Evolutionary conservation across 345 rosid species (phyloP), one percentile per base, ranked within the genome.

Genomic region (Eucalyptus sideroxylon): DNA sequence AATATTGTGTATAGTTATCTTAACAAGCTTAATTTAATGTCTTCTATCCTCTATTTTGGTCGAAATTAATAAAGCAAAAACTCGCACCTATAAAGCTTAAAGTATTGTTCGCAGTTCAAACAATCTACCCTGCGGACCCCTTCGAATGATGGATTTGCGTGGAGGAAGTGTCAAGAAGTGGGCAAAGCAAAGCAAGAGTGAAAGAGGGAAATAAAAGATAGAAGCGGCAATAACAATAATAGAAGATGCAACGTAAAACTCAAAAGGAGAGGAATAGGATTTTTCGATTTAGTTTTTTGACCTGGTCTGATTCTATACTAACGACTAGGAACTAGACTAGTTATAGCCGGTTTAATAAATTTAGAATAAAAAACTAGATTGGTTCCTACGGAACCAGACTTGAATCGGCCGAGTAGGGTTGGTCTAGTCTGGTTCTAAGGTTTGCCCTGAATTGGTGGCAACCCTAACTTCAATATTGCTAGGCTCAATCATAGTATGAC

Each of bases 261-360:
- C 44, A 65, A n/a, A 15, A n/a, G 17, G 37, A n/a, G 37, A 30
- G 77, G 17, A 65, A 30, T 15, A 30, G 37, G 21, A 7, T 65
- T n/a, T 65, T 16, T n/a, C 19, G 5, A 13, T 62, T 30, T 62
- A 13, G 4, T 62, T 30, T 30, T 62, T 4, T 62, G 4, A 30
- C n/a, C 69, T 7, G 16, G 21, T n/a, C 37, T 8, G 3, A 16
- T 15, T 65, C 1, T 65, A n/a, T 14, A n/a, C 9, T 31, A 14
- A 65, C 0, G 16, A 30, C 5, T 11, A 14, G 37, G 6, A 65
- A 14, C 34, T 7, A n/a, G 37, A 15, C 19, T 15, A 30, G 10
- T 7, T 0, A 0, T 65, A n/a, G 77, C 77, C 0, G 17, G 2
- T 65, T 65, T 14, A n/a, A n/a, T 14, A 65, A n/a, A 7, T 7